Evolutionary conservation across 1,139 yeast genomes (phyloP).

Genomic region (Nadsonia starkeyi-henricii): DNA sequence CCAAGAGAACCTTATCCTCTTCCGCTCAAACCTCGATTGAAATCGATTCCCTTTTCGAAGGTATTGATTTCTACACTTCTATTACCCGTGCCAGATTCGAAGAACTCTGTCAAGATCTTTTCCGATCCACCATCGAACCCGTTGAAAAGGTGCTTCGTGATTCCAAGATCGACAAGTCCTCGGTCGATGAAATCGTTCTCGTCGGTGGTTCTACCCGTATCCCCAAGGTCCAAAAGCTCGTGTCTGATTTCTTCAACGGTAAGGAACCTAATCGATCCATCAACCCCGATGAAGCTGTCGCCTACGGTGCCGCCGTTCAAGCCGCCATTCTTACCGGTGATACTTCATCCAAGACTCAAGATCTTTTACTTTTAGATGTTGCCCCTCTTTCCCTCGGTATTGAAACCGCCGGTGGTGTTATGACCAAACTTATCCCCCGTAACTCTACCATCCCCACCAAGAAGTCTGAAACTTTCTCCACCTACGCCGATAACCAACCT

Average conservation of each 20-base stretch:
- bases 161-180: conserved; percentile 79
- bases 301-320: conserved; percentile 93
- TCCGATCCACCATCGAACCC: conserved; percentile 93
- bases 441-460: conserved; percentile 89
- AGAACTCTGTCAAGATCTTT: conserved; percentile 89
- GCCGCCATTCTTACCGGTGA: conserved; percentile 90
- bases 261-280: conserved; percentile 91
- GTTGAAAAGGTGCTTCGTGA: conserved; percentile 97
- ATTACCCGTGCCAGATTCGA: conserved; percentile 99
- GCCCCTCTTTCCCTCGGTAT: conserved; percentile 85
- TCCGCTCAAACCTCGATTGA: conserved; percentile 94
- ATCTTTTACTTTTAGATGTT: conserved; percentile 72
- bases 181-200: conserved; percentile 89
- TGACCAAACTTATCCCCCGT: conserved; percentile 83
- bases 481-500: conserved; percentile 89
- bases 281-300: conserved; percentile 98
- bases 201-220: conserved; percentile 99
- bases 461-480: conserved; percentile 83
- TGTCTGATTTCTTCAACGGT: conserved; percentile 96
- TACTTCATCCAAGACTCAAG: conserved; percentile 70
- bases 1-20: conserved; percentile 96
- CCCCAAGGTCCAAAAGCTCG: conserved; percentile 96
- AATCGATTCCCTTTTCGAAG: conserved; percentile 92
- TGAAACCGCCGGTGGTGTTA: conserved; percentile 92
- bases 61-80: conserved; percentile 92